These are phyloP conservation scores for Raphanus raphanistrum DNA, from an alignment of 345 rosid species.

Conservation along the genomic window DNA sequence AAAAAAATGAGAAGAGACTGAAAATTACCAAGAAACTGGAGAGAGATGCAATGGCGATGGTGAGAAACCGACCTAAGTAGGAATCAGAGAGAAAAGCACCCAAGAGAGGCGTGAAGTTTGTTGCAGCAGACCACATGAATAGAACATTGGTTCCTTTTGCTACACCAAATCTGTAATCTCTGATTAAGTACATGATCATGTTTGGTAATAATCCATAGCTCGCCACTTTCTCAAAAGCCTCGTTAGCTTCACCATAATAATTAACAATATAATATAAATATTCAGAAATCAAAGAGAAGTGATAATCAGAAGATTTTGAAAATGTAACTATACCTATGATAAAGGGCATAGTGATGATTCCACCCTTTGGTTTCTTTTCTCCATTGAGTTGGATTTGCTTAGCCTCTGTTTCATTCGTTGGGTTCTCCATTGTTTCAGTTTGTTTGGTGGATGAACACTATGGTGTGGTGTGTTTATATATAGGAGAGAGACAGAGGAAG, in stretches of 20 bases:
- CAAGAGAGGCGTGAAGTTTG: conserved; percentile 57
- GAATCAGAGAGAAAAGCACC: conserved; percentile 82
- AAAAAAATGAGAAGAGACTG: not conserved
- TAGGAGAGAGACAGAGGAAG: conserved; percentile 3
- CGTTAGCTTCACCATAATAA: conserved; percentile 52
- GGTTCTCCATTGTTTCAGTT: conserved; percentile 42
- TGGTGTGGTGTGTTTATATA: conserved; percentile 26
- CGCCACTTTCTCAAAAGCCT: conserved; percentile 80
- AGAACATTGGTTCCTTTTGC: conserved; percentile 62
- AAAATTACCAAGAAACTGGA: conserved; percentile 56
- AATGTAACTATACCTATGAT: conserved; percentile 51
- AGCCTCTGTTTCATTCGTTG: conserved; percentile 34
- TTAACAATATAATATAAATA: not conserved
- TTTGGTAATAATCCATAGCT: conserved; percentile 71
- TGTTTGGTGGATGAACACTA: conserved; percentile 32
- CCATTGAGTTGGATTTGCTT: conserved; percentile 32
- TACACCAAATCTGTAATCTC: conserved; percentile 52
- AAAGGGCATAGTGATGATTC: conserved; percentile 75
- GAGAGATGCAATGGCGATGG: conserved; percentile 66
- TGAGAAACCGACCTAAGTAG: conserved; percentile 67
- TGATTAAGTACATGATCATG: conserved; percentile 65
- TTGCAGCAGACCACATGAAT: conserved; percentile 68
- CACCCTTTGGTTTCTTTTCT: conserved; percentile 48
- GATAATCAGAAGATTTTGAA: not conserved
- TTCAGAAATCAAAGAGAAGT: not conserved